Evolutionary conservation across 495 filamentous ascomycete species (phyloP), one percentile per base, ranked within the genome.

Genomic region (Penicillium cinerascens): DNA sequence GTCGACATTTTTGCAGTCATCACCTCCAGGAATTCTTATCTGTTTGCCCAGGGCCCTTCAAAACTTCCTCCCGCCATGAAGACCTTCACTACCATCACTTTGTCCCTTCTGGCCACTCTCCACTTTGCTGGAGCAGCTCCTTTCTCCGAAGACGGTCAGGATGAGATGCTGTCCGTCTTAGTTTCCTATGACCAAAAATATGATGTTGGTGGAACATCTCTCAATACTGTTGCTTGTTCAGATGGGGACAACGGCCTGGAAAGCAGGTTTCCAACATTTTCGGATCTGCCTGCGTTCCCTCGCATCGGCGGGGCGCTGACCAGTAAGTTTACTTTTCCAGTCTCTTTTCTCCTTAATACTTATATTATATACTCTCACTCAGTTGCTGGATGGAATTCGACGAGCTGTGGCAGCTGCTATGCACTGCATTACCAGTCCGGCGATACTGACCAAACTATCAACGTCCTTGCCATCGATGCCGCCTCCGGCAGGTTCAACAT

Each of bases 361-460:
- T n/a, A n/a, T n/a, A n/a, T n/a, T n/a, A n/a, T n/a, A n/a, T n/a
- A n/a, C n/a, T n/a, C n/a, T n/a, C n/a, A n/a, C n/a, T n/a, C n/a
- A n/a, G n/a, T n/a, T n/a, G n/a, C n/a, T n/a, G n/a, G n/a, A n/a
- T n/a, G 80, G 82, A 73, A 84, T 78, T 71, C 64, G 52, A 33
- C 62, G 15, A 71, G 71, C 55, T 92, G 88, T 70, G 87, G 88
- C 48, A 80, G 79, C 9, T 92, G 88, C 77, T 92, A 83, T 71
- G 47, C 68, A 41, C 67, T 89, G 42, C 76, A 72, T 13, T 92
- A 80, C 65, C 66, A 56, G 39, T 35, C 47, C 37, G 65, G 51
- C 42, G 51, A 47, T 20, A 35, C 61, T 23, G 76, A 79, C 57
- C 69, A 74, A 48, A 83, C 75, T 17, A 78, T 92, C 70, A 77